Base-by-base conservation (phyloP, 371 early-diverging fungal genomes). In the Nematocida parisii region DNA sequence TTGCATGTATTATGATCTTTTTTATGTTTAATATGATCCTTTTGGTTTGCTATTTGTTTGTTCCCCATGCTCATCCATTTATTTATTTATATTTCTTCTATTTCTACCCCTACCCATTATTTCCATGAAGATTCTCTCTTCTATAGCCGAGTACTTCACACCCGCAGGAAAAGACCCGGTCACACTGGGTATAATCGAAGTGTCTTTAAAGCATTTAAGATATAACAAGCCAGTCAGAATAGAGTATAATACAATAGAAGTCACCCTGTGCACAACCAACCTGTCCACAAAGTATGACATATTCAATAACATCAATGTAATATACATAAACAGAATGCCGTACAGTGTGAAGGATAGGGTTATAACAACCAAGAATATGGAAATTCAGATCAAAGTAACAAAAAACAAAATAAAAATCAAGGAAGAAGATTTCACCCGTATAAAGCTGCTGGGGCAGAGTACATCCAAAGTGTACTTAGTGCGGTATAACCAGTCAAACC, bases 381-480 rank as follows among this genome's bases (percentile, higher is more conserved):
- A 74, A 11, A 15, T 42, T 5, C 50, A 77, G 71, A 77, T 75
- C 24, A 71, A 77, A 61, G 18, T 71, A 13, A 40, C 57, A 44
- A 64, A 64, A 22, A 39, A 42, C 64, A 64, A 64, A 45, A 13
- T 64, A 1, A 64, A 64, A 42, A 64, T 64, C 27, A 13, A 64
- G 3, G 20, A 9, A 50, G 57, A 71, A 5, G 94, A 94, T 86
- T 96, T 93, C 89, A 91, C 92, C 83, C 88, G 92, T 44, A 85
- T 95, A 33, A 90, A 91, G 82, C 91, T 91, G 9, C 88, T 96
- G 20, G 94, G 93, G 2, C 90, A 91, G 61, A 95, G 96, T 2
- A 93, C 92, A 52, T 93, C 93, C 85, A 92, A 90, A 85, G 95
- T 92, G 81, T 82, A 77, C 60, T 24, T 83, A 6, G 86, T 73